phyloP scores from a whole-genome alignment of 139 green algal species.

The Nannochloris sp. region DNA sequence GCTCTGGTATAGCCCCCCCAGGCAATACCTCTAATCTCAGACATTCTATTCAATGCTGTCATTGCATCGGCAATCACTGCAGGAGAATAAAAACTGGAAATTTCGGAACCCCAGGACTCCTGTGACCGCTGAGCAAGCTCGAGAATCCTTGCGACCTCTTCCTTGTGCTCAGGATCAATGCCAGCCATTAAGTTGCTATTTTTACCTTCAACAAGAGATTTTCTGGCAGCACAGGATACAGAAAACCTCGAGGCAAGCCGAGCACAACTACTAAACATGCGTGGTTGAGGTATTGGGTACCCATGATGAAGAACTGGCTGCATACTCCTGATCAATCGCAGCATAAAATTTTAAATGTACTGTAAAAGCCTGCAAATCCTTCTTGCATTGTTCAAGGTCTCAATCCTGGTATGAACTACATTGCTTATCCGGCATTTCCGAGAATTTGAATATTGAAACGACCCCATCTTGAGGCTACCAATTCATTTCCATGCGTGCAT shows the following conservation, averaged over 20 bases:
- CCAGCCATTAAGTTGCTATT: background rate
- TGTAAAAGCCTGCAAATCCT: too few species aligned
- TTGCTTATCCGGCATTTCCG: too few species aligned
- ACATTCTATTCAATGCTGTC: slow-evolving; percentile 20
- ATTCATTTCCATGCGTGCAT: too few species aligned
- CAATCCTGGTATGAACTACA: too few species aligned
- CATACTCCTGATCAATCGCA: too few species aligned
- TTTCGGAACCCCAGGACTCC: slow-evolving; percentile 14
- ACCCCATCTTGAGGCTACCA: too few species aligned
- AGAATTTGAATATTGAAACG: too few species aligned
- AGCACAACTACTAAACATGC: slow-evolving; percentile 32
- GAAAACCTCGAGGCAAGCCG: slow-evolving; percentile 20
- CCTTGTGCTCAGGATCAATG: background rate
- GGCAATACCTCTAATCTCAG: slow-evolving; percentile 34
- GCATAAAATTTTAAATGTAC: too few species aligned
- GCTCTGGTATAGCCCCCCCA: slow-evolving; percentile 63
- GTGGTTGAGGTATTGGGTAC: too few species aligned
- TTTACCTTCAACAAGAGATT: background rate
- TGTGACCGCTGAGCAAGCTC: slow-evolving; percentile 43
- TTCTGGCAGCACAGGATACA: background rate
- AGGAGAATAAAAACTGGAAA: slow-evolving; percentile 46
- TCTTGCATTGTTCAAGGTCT: too few species aligned
- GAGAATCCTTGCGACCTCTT: slow-evolving; percentile 25
- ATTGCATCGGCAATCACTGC: slow-evolving; percentile 42
- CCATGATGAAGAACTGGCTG: too few species aligned